phyloP scores from a whole-genome alignment of 176 grass and related monocot species.

The Triticum urartu region DNA sequence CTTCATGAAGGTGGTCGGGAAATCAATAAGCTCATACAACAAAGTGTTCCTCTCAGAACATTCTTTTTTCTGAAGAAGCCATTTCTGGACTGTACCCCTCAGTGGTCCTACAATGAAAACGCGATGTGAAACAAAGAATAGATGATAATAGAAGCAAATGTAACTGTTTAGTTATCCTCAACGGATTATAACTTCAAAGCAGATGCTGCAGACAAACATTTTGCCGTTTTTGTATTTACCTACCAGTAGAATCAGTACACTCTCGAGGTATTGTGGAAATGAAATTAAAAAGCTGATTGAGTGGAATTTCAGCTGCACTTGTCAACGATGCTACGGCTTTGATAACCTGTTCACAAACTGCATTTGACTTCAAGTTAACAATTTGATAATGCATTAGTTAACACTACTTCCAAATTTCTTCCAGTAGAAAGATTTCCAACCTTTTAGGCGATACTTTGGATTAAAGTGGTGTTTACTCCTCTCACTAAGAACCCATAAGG shows the following conservation, averaged over 20 bases:
- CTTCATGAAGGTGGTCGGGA: slow-evolving; percentile 69
- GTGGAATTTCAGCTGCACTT: slow-evolving; percentile 59
- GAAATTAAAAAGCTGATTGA: slow-evolving; percentile 81
- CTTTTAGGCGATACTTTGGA: slow-evolving; percentile 96
- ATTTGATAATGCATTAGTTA: slow-evolving; percentile 29
- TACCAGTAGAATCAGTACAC: slow-evolving; percentile 83
- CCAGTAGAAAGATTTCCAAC: slow-evolving; percentile 31
- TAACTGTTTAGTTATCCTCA: slow-evolving; percentile 5
- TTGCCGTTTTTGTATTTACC: neutral
- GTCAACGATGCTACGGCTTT: slow-evolving; percentile 70
- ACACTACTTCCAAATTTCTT: slow-evolving; percentile 11
- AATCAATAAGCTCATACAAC: slow-evolving; percentile 67
- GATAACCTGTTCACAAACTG: slow-evolving; percentile 89
- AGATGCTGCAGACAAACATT: slow-evolving; percentile 8
- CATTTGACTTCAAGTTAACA: slow-evolving; percentile 35
- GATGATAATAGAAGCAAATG: neutral
- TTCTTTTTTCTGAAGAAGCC: slow-evolving; percentile 58
- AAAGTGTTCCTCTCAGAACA: slow-evolving; percentile 43
- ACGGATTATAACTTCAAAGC: neutral
- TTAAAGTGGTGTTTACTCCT: slow-evolving; percentile 98
- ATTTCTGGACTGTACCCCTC: slow-evolving; percentile 63
- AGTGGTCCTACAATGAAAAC: slow-evolving; percentile 53
- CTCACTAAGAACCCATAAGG: slow-evolving; percentile 72
- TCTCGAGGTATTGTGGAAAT: slow-evolving; percentile 88
- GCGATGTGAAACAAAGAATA: slow-evolving; percentile 8